Evolutionary conservation across 305 asterid genomes (phyloP), one percentile per base, ranked within the genome.

Genomic region (Fraxinus velutina): DNA sequence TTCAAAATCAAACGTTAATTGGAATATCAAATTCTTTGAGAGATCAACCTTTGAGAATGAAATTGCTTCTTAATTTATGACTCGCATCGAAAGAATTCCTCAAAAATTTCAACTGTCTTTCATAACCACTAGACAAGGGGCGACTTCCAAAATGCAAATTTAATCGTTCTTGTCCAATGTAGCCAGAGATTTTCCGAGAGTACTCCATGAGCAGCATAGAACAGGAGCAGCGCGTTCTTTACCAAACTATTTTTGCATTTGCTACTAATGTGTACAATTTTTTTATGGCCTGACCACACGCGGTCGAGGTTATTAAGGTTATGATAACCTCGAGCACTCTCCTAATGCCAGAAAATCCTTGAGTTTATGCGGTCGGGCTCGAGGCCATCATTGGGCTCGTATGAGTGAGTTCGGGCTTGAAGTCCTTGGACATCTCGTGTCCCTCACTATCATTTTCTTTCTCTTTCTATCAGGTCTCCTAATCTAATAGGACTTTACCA

Each of bases 191-290:
- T 94, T 93, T 75, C 97, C 97, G 55, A 90, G 88, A 55, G 88
- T 88, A 88, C 96, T 92, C 99, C 99, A 93, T 6, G 97, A 86
- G 85, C 98, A 92, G 85, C 92, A 88, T 13, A 95, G 79, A 10
- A 96, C 95, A 0, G 99, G 85, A 68, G 97, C 86, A 0, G 93
- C 83, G 73, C 91, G 96, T 85, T 96, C 98, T 88, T 47, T 3
- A 13, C 19, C 10, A 17, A 0, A 47, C 57, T 47, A 47, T 47
- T 47, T 47, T 47, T 5, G 1, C 57, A 47, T 47, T 47, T 47
- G 57, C 57, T 47, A 47, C 17, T 47, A n/a, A 44, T 44, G 55
- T 44, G 55, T 44, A 13, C 57, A 47, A 13, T 47, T 13, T 47
- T 47, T 47, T 47, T 13, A 47, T 47, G 6, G 15, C 57, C 6